phyloP scores from a whole-genome alignment of 768 basidiomycete species.

The Pulveroboletus ravenelii region DNA sequence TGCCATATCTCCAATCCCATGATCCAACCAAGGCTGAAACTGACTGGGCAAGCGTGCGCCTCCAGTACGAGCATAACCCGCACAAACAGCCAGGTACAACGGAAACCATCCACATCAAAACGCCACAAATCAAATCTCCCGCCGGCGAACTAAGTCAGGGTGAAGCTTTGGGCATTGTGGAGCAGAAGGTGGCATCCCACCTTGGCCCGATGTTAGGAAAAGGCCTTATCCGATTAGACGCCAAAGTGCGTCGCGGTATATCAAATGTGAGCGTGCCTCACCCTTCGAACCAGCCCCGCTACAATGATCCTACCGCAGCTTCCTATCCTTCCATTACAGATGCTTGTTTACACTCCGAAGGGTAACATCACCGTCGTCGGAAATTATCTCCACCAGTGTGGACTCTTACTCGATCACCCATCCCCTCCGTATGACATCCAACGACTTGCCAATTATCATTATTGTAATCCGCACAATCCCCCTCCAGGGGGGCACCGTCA shows the following conservation, averaged over 20 bases:
- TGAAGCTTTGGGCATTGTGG: slow-evolving; percentile 78
- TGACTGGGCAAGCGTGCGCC: slow-evolving; percentile 67
- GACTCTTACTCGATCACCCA: slow-evolving; percentile 79
- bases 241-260: slow-evolving; percentile 62
- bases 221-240: slow-evolving; percentile 77
- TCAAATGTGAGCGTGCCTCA: slow-evolving; percentile 48
- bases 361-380: slow-evolving; percentile 85
- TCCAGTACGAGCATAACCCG: slow-evolving; percentile 66
- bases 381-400: slow-evolving; percentile 61
- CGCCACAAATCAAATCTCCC: slow-evolving; percentile 48
- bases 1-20: slow-evolving; percentile 55
- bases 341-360: slow-evolving; percentile 92
- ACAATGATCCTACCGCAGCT: slow-evolving; percentile 42
- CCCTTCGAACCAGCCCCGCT: slow-evolving; percentile 12
- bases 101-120: slow-evolving; percentile 77
- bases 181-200: slow-evolving; percentile 76
- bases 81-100: slow-evolving; percentile 43
- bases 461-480: slow-evolving; percentile 87
- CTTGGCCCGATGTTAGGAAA: slow-evolving; percentile 83
- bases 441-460: slow-evolving; percentile 59
- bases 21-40: slow-evolving; percentile 39
- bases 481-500: slow-evolving; percentile 61
- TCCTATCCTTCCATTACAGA: slow-evolving; percentile 76
- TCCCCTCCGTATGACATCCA: slow-evolving; percentile 57
- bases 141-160: slow-evolving; percentile 53